Evolutionary conservation across 805 yeast genomes (phyloP), one percentile per base, ranked within the genome.

Genomic region (Aciculoconidium aculeatum): DNA sequence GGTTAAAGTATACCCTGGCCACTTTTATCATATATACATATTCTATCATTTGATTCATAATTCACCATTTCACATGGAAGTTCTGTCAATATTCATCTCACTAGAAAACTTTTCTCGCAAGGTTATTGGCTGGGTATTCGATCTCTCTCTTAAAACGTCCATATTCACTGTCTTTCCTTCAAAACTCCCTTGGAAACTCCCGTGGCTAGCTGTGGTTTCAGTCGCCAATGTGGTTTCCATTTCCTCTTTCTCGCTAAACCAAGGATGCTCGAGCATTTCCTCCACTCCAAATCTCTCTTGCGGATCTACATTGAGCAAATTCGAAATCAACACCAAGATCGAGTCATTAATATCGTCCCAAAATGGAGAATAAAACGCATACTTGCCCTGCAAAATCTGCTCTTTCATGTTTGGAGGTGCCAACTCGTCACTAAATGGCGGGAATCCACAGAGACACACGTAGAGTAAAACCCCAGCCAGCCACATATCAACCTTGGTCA

Each of bases 371-470:
- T 75, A 82, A 47, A 82, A 82, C 0, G 87, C 86, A 52, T 66
- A 80, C 35, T 68, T 72, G 0, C 82, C 90, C 18, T 60, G 57
- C 7, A 78, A 43, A 28, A 82, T 81, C 52, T 82, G 92, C 24
- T 81, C 84, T 36, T 75, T 70, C 82, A 82, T 77, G 14, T 69
- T 65, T 7, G 90, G 90, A 7, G 92, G 92, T 0, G 79, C 88
- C 32, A 82, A 50, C 37, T 83, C 90, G 25, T 81, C 92, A 45
- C 86, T 78, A 47, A 83, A 83, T 0, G 94, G 94, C 4, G 90
- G 92, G 41, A 83, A 83, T 0, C 94, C 94, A 49, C 86, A 81
- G 11, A 83, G 58, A 48, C 92, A 80, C 2, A 82, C 87, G 38
- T 83, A 83, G 10, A 82, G 51, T 25, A 83, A 62, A 2, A 82